Evolutionary conservation across 2,329 filamentous ascomycete species (phyloP).

Genomic region (Pyrenochaeta sp.): DNA sequence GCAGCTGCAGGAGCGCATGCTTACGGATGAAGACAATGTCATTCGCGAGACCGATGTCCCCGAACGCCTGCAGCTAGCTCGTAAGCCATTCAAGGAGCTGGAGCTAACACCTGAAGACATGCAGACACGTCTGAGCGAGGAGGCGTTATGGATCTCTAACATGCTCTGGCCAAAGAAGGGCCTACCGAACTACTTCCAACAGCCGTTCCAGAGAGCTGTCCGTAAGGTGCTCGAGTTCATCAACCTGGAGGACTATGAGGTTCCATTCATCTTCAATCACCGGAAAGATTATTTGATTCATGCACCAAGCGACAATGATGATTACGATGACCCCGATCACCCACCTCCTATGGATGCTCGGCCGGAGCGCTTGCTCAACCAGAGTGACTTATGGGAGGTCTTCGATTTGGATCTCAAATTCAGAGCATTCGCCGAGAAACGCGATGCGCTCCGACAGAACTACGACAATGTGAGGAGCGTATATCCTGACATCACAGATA

Average conservation of each 20-base stretch:
- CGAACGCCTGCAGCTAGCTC: slow-evolving; percentile 91
- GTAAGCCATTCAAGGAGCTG: slow-evolving; percentile 85
- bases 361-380: slow-evolving; percentile 88
- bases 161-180: slow-evolving; percentile 89
- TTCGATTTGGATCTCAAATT: slow-evolving; percentile 96
- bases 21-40: slow-evolving; percentile 93
- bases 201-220: slow-evolving; percentile 86
- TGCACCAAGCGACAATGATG: slow-evolving; percentile 69
- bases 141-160: slow-evolving; percentile 90
- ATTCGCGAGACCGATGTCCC: slow-evolving; percentile 91
- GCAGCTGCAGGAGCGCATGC: slow-evolving; percentile 89
- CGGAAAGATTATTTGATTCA: slow-evolving; percentile 98
- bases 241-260: slow-evolving; percentile 91
- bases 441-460: slow-evolving; percentile 81
- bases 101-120: slow-evolving; percentile 82
- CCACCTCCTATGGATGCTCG: slow-evolving; percentile 75
- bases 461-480: slow-evolving; percentile 74
- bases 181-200: slow-evolving; percentile 74
- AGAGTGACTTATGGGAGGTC: slow-evolving; percentile 94
- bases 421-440: slow-evolving; percentile 89
- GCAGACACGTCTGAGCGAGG: slow-evolving; percentile 71
- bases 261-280: slow-evolving; percentile 97
- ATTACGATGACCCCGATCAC: slow-evolving; percentile 70
- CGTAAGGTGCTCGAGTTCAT: slow-evolving; percentile 95
- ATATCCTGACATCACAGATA: slow-evolving; percentile 70